Conservation (phyloP, 2,329 filamentous ascomycete species). For the Phoma sp. region DNA sequence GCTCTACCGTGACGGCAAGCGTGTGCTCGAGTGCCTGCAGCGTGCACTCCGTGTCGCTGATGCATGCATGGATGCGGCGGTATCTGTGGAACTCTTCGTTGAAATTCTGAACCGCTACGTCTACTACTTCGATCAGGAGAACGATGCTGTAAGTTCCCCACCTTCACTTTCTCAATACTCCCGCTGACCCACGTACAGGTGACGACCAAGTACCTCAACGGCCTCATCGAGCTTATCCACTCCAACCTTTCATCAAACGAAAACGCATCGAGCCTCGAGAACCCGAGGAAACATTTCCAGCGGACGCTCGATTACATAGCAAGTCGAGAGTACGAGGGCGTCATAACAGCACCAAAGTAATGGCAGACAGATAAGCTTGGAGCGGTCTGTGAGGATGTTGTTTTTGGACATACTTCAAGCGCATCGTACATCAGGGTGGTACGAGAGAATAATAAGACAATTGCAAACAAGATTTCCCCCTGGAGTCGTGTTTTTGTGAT, state of each 20-base stretch:
- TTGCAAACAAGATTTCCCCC: not conserved
- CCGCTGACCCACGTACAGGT: conserved; percentile 58
- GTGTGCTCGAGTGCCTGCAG: conserved; percentile 94
- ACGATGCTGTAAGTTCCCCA: conserved; percentile 76
- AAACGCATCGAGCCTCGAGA: conserved; percentile 82
- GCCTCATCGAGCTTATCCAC: conserved; percentile 96
- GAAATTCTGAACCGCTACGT: conserved; percentile 98
- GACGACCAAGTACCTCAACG: conserved; percentile 97
- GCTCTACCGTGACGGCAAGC: conserved; percentile 97
- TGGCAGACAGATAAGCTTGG: not conserved
- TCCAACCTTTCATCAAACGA: conserved; percentile 90
- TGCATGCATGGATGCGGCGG: conserved; percentile 97
- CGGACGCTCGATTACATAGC: conserved; percentile 93
- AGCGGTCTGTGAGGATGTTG: not conserved
- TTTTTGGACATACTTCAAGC: not conserved
- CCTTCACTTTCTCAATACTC: not conserved
- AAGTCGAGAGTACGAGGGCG: conserved; percentile 89
- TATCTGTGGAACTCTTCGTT: conserved; percentile 96
- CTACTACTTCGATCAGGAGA: conserved; percentile 99
- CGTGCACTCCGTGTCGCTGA: conserved; percentile 94
- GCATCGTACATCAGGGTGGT: not conserved
- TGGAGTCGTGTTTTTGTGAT: not conserved
- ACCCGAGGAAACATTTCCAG: conserved; percentile 90
- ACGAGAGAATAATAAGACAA: not conserved
- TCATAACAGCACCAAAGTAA: conserved; percentile 71